Percentiles rank a stretch among this genome's conserved stretches.
phyloP scores from a whole-genome alignment of 495 filamentous ascomycete genomes.

The Hypoxylon perforatum region DNA sequence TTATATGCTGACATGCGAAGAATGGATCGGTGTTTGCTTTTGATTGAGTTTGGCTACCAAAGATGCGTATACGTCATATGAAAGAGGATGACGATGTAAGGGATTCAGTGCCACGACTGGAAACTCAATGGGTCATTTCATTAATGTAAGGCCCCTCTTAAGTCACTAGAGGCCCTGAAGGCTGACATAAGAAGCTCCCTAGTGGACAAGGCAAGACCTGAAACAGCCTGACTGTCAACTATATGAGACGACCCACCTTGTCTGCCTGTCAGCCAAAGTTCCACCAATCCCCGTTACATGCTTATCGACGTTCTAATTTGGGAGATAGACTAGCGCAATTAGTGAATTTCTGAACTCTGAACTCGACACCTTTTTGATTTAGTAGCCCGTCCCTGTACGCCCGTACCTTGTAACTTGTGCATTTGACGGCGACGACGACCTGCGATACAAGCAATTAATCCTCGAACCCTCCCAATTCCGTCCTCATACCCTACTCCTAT shows the following conservation, averaged over 20 bases:
- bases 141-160: too few relatives aligned
- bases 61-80: too few relatives aligned
- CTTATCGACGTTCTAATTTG: constrained; percentile 41
- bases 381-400: constrained; percentile 32
- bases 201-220: constrained; percentile 8
- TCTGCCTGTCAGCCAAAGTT: constrained; percentile 22
- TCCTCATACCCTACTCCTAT: constrained; percentile 3
- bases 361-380: constrained; percentile 46
- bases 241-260: not conserved
- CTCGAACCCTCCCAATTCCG: constrained; percentile 10
- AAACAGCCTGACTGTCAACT: constrained; percentile 9
- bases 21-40: too few relatives aligned
- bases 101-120: too few relatives aligned
- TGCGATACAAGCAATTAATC: constrained; percentile 17
- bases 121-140: too few relatives aligned
- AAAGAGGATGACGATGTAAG: not conserved
- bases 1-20: too few relatives aligned
- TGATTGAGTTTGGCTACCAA: too few relatives aligned
- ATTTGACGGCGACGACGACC: constrained; percentile 18
- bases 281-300: constrained; percentile 21
- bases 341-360: constrained; percentile 21
- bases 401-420: constrained; percentile 17
- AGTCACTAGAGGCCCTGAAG: too few relatives aligned
- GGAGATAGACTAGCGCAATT: constrained; percentile 38
- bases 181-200: not conserved